Conservation (phyloP, 441 rosid genomes). For the Euphorbia corollata region DNA sequence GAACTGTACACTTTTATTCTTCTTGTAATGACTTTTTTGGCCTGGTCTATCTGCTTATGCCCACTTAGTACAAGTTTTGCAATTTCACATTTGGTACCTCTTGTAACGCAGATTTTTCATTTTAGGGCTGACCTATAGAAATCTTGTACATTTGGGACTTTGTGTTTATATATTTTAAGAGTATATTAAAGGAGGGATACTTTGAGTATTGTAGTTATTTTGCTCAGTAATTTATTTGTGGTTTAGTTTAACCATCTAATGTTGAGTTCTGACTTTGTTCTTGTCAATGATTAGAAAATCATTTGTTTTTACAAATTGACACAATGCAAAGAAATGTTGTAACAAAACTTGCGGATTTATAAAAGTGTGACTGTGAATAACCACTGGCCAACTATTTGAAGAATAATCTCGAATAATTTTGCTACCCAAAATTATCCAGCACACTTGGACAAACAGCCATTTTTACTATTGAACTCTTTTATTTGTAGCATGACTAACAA, state of each 20-base stretch:
- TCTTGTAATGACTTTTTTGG: background rate
- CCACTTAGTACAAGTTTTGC: too few species aligned
- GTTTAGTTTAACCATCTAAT: slow-evolving; percentile 13
- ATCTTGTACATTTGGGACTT: too few species aligned
- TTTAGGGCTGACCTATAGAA: too few species aligned
- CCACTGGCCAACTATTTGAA: background rate
- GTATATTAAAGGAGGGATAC: background rate
- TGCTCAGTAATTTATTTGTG: slow-evolving; percentile 25
- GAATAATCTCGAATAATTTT: background rate
- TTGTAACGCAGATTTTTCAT: too few species aligned
- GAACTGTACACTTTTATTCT: background rate
- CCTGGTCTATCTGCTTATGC: too few species aligned
- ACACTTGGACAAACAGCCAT: background rate
- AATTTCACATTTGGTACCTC: too few species aligned
- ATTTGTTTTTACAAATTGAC: background rate
- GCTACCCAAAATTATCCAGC: background rate
- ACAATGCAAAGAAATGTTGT: background rate
- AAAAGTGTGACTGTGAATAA: too few species aligned
- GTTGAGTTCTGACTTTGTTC: too few species aligned
- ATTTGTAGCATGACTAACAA: too few species aligned
- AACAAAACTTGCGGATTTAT: background rate
- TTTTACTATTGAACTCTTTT: too few species aligned
- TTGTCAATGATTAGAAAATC: background rate
- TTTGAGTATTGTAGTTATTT: background rate
- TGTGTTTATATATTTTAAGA: too few species aligned